Conservation (phyloP, 2,329 filamentous ascomycete genomes). For the Phyllosticta citrichinensis region DNA sequence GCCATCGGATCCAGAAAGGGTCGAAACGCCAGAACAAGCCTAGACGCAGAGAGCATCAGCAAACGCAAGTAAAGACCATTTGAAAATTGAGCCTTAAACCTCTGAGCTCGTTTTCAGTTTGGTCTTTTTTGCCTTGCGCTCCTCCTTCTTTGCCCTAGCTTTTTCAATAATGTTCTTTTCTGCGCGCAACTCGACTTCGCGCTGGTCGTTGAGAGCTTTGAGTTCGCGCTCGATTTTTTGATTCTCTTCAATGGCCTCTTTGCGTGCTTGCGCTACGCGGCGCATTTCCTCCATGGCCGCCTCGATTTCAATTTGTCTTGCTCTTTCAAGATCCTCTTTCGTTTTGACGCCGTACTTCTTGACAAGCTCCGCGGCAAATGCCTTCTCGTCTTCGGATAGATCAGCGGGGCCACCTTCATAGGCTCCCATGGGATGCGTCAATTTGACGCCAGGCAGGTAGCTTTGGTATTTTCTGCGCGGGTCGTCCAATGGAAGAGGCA, state of each 20-base stretch:
- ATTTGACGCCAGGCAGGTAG: slow-evolving; percentile 33
- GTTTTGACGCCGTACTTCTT: slow-evolving; percentile 25
- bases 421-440: slow-evolving; percentile 38
- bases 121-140: slow-evolving; percentile 21
- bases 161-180: slow-evolving; percentile 31
- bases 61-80: not conserved
- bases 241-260: slow-evolving; percentile 31
- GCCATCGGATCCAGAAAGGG: too few relatives aligned
- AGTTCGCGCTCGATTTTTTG: slow-evolving; percentile 34
- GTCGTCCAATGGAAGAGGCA: slow-evolving; percentile 35
- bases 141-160: slow-evolving; percentile 24
- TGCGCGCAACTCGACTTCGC: slow-evolving; percentile 36
- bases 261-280: slow-evolving; percentile 23
- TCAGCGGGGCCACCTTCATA: slow-evolving; percentile 37
- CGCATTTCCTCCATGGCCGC: slow-evolving; percentile 19
- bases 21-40: not conserved
- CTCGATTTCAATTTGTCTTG: slow-evolving; percentile 22
- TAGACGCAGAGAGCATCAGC: not conserved
- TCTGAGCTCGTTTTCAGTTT: slow-evolving; percentile 9
- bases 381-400: slow-evolving; percentile 16
- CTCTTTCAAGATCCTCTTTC: slow-evolving; percentile 24
- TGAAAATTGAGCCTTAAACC: not conserved
- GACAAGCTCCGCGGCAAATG: slow-evolving; percentile 33
- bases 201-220: slow-evolving; percentile 33
- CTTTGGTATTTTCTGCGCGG: slow-evolving; percentile 32